Evolutionary conservation across 225 moss, liverwort and hornwort genomes (phyloP).

Genomic region (Pseudisothecium myosuroides): DNA sequence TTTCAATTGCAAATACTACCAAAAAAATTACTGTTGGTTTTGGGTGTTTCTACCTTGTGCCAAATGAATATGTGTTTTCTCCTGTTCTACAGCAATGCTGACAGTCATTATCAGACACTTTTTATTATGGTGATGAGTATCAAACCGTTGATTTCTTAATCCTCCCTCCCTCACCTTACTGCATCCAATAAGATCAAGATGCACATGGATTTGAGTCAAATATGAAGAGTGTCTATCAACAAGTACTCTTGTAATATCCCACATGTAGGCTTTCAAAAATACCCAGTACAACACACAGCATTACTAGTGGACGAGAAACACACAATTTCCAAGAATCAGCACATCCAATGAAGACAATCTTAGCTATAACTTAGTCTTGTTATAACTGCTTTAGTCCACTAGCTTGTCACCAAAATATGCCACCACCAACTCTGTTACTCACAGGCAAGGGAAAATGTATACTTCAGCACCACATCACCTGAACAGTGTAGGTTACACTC

Average conservation of each 20-base stretch:
- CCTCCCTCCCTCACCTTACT: background rate
- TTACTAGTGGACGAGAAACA: background rate
- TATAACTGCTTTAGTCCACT: background rate
- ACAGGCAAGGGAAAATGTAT: background rate
- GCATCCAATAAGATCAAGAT: background rate
- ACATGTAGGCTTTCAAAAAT: background rate
- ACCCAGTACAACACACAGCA: background rate
- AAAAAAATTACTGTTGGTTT: too few relatives aligned
- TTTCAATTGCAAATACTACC: too few relatives aligned
- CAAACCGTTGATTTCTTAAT: background rate
- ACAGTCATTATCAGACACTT: background rate
- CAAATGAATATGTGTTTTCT: background rate
- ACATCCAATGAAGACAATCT: background rate
- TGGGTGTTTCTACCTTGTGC: too few relatives aligned
- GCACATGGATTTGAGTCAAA: background rate
- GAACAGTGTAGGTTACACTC: conserved; percentile 26
- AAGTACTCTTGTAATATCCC: background rate
- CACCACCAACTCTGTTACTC: background rate
- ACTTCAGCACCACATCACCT: conserved; percentile 2
- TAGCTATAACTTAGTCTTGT: background rate
- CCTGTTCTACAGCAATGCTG: background rate
- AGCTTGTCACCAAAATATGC: background rate
- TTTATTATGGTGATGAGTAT: background rate
- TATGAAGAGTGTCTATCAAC: background rate
- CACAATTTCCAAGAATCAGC: background rate